Conservation (phyloP, 257 asterid species). For the Dorcoceras hygrometricum region DNA sequence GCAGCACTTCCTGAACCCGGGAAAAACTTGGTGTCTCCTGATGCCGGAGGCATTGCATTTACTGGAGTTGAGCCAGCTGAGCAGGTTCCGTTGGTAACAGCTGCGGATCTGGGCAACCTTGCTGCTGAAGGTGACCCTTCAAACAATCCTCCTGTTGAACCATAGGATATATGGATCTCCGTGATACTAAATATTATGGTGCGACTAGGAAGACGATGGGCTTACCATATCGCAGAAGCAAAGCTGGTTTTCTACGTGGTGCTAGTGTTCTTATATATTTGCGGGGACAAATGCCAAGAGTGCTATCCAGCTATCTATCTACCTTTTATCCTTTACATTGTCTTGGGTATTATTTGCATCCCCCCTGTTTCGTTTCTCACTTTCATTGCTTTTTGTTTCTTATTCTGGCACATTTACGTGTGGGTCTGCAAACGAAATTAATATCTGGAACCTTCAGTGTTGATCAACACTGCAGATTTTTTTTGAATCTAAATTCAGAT, state of each 20-base stretch:
- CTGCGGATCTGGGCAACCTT: constrained; percentile 10
- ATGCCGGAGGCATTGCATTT: constrained; percentile 28
- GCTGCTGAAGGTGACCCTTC: constrained; percentile 28
- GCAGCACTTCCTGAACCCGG: constrained; percentile 21
- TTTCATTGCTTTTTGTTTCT: background rate
- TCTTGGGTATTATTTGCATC: background rate
- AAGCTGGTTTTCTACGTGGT: background rate
- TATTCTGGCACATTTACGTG: background rate
- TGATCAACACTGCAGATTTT: background rate
- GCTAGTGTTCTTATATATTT: background rate
- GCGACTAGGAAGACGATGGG: background rate
- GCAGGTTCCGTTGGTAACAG: constrained; percentile 26
- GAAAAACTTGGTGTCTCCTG: constrained; percentile 29
- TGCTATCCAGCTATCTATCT: background rate
- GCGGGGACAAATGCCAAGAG: background rate
- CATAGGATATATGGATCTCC: constrained; percentile 11
- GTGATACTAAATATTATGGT: background rate
- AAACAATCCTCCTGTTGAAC: constrained; percentile 31
- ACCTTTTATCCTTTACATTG: background rate
- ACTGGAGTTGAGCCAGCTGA: constrained; percentile 30
- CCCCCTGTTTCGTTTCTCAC: background rate
- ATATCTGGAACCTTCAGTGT: background rate
- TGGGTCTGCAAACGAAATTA: background rate
- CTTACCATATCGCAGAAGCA: background rate
- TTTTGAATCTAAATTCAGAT: background rate